phyloP scores from a whole-genome alignment of 2,329 filamentous ascomycete species.

The Daldinia sp. region DNA sequence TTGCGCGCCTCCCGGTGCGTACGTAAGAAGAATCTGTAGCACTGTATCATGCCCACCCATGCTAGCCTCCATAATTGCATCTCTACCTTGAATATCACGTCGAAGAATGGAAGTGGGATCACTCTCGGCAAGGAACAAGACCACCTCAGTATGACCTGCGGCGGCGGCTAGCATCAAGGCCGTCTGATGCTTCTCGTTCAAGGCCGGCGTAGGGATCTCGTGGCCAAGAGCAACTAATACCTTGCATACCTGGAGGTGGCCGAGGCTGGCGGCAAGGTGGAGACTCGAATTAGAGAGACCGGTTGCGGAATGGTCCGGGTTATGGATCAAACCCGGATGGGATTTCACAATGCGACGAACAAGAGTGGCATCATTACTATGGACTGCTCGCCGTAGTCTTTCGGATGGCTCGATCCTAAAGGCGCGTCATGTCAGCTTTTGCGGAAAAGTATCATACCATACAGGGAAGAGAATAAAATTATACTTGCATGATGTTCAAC shows the following conservation, averaged over 20 bases:
- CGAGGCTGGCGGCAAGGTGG: constrained; percentile 81
- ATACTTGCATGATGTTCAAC: constrained; percentile 25
- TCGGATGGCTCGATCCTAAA: constrained; percentile 75
- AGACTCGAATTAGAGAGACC: constrained; percentile 85
- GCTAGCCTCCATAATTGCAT: constrained; percentile 77
- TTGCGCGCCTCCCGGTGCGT: constrained; percentile 65
- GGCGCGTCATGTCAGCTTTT: constrained; percentile 16
- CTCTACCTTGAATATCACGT: constrained; percentile 75
- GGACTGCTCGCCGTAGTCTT: constrained; percentile 85
- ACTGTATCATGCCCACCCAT: constrained; percentile 72
- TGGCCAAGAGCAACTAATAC: constrained; percentile 80
- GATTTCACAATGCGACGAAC: constrained; percentile 81
- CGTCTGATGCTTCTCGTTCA: constrained; percentile 84
- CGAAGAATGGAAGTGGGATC: constrained; percentile 73
- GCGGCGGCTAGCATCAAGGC: constrained; percentile 82
- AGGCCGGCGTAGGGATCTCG: constrained; percentile 76
- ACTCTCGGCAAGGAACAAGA: constrained; percentile 75
- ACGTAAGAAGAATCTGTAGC: constrained; percentile 73
- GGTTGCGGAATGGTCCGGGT: constrained; percentile 77
- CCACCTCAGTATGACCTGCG: constrained; percentile 78
- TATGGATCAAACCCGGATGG: constrained; percentile 78
- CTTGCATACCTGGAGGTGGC: constrained; percentile 75
- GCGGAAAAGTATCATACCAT: too few species aligned
- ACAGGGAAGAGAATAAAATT: neutral
- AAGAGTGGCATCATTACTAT: constrained; percentile 77